Evolutionary conservation across 148 eudicot genomes (phyloP), one percentile per base, ranked within the genome.

Genomic region (Cornus suecica): DNA sequence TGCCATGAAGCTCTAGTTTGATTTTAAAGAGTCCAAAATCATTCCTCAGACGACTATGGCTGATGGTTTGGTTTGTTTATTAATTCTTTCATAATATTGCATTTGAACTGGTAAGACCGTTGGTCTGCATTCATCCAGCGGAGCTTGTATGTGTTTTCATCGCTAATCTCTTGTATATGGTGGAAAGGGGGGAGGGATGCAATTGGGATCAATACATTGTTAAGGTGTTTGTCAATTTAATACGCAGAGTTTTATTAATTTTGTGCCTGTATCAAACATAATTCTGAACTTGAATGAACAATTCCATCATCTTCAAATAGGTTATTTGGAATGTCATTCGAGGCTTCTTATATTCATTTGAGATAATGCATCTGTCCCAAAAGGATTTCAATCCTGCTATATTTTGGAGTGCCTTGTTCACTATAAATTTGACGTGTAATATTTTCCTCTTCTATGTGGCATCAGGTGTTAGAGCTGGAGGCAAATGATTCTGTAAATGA

Each of bases 391-490:
- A 16, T 48, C 54, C 54, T 11, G 54, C 15, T 29, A 23, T 8
- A 37, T 41, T 37, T 22, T 37, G 2, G 28, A 42, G 29, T 23
- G 52, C 20, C 4, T 13, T 48, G 18, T 48, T 48, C 54, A 11
- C 54, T 48, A 1, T 48, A 8, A 26, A 41, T 34, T 26, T 18
- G 11, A 30, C 14, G 45, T 72, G 18, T 5, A 31, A 20, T n/a
- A 28, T 54, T 31, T 63, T 45, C 24, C 27, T 75, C 9, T 66
- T 20, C 5, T 63, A 25, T 62, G 25, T 73, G 68, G 24, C 71
- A 69, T 32, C 69, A 96, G 99, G 99, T 96, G 51, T 84, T 96
- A 82, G 94, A 93, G 86, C 51, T 96, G 80, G 99, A 96, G 80
- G 86, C 88, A 76, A 86, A 89, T 76, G 98, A 95, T 41, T 77